phyloP scores from a whole-genome alignment of 768 basidiomycete species.

The Hypholoma sublateritium region DNA sequence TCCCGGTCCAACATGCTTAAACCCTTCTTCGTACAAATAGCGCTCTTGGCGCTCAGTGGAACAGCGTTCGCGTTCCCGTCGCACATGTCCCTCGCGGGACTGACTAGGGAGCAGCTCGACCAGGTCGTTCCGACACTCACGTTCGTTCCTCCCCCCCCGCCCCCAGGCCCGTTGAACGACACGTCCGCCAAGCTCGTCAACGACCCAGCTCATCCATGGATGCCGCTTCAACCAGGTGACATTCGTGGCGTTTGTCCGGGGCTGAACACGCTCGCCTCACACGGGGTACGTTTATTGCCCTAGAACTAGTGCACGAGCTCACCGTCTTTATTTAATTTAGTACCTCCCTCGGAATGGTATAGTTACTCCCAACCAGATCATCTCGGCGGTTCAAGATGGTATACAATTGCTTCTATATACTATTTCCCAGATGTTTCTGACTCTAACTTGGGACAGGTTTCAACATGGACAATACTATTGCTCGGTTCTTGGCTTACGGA shows the following conservation, averaged over 20 bases:
- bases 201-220: not conserved
- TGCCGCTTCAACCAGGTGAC: not conserved
- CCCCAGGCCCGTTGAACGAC: not conserved
- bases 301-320: not conserved
- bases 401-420: not conserved
- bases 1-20: no score
- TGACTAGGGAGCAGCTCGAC: conserved; percentile 13
- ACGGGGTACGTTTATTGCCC: not conserved
- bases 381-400: not conserved
- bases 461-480: not conserved
- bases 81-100: conserved; percentile 13
- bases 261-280: not conserved
- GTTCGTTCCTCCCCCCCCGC: conserved; percentile 2
- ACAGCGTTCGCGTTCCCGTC: conserved; percentile 9
- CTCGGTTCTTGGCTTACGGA: not conserved
- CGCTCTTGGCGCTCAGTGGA: no score
- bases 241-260: not conserved
- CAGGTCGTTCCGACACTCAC: conserved; percentile 12
- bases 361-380: not conserved
- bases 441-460: not conserved
- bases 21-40: no score
- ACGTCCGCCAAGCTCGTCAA: not conserved
- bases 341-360: not conserved
- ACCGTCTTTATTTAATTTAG: not conserved
- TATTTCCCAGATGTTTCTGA: not conserved